Conservation (phyloP, 768 basidiomycete species). For the Ramaria sp. region DNA sequence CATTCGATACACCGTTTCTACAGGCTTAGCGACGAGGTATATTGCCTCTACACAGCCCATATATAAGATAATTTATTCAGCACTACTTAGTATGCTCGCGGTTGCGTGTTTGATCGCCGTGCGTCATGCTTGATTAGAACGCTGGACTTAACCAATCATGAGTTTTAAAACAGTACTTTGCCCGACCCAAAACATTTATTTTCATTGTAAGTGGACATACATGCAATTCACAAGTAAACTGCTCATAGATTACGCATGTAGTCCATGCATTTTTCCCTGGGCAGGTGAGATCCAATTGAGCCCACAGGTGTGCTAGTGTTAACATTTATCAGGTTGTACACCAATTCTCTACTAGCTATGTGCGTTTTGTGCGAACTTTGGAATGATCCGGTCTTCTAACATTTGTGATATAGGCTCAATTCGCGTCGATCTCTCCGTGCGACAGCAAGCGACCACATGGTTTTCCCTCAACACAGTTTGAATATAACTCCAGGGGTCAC, state of each 20-base stretch:
- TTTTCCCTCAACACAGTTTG: not conserved
- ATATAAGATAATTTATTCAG: too few relatives aligned
- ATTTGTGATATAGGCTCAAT: not conserved
- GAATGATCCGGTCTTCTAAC: not conserved
- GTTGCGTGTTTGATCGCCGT: constrained; percentile 4
- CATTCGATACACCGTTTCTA: constrained; percentile 3
- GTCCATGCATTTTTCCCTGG: constrained; percentile 7
- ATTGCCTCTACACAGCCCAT: not conserved
- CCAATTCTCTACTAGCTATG: constrained; percentile 4
- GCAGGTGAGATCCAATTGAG: not conserved
- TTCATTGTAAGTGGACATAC: constrained; percentile 1
- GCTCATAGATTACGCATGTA: not conserved
- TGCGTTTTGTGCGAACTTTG: not conserved
- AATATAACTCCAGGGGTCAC: not conserved
- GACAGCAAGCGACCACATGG: not conserved
- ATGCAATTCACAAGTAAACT: not conserved
- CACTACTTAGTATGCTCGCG: not conserved
- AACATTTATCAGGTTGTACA: not conserved
- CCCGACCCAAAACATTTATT: not conserved
- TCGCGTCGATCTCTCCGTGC: not conserved
- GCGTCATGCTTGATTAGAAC: not conserved
- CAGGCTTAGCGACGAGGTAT: constrained; percentile 5
- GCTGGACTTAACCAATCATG: not conserved
- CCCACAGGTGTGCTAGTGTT: not conserved
- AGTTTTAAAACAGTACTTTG: not conserved